Percentiles rank a stretch among this genome's conserved stretches.
These are phyloP conservation scores for Chlamydomonas sp. DNA, from an alignment of 139 green algal species.

Conservation along the genomic window DNA sequence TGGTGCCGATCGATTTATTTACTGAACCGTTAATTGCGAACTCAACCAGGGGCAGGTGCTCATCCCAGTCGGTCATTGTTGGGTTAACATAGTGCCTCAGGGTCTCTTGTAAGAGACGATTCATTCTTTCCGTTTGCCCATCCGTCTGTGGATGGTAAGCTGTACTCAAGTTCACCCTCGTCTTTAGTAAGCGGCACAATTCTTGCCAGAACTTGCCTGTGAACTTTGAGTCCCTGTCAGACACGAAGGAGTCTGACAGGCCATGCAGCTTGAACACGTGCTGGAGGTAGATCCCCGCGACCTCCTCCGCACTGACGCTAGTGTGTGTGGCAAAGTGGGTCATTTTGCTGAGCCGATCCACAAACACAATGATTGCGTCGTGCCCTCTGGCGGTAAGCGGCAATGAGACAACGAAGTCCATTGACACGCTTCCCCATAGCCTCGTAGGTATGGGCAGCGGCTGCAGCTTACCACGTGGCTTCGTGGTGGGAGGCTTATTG, in stretches of 20 bases:
- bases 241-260: slow-evolving; percentile 39
- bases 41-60: slow-evolving; percentile 42
- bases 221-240: slow-evolving; percentile 43
- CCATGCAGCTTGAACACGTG: slow-evolving; percentile 41
- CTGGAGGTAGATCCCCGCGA: slow-evolving; percentile 32
- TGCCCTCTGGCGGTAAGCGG: no score
- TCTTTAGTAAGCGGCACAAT: slow-evolving; percentile 5
- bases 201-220: slow-evolving; percentile 44
- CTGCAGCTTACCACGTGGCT: no score
- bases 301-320: background rate
- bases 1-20: slow-evolving; percentile 19
- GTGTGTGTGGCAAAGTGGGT: slow-evolving; percentile 18
- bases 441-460: no score
- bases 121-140: slow-evolving; percentile 31
- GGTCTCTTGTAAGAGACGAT: slow-evolving; percentile 49
- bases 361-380: background rate
- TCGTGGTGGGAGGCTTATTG: no score
- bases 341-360: background rate
- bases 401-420: no score
- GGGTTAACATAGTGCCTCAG: slow-evolving; percentile 47
- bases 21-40: slow-evolving; percentile 61
- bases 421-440: no score
- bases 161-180: slow-evolving; percentile 25
- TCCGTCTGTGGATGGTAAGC: slow-evolving; percentile 39
- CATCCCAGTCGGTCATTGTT: slow-evolving; percentile 61